Conservation (phyloP, 1,284 basidiomycete genomes). For the Gymnopus androsaceus region DNA sequence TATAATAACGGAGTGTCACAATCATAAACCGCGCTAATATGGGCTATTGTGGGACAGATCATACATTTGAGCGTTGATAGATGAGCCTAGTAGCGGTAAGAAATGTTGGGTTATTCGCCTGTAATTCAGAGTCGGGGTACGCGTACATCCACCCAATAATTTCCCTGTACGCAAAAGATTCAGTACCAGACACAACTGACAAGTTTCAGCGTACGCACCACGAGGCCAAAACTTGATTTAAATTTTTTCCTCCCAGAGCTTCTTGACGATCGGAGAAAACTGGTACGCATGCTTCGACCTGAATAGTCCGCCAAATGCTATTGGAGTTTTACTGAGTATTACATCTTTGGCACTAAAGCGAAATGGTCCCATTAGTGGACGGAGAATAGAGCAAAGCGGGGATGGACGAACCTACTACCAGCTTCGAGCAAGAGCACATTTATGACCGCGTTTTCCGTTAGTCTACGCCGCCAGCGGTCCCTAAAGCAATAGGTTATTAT, state of each 20-base stretch:
- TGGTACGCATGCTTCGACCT: conserved; percentile 49
- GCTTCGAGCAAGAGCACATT: conserved; percentile 67
- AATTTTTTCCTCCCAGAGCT: conserved; percentile 41
- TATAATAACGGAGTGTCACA: conserved; percentile 27
- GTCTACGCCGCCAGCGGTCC: conserved; percentile 63
- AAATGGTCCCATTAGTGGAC: background rate
- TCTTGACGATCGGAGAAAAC: conserved; percentile 60
- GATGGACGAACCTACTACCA: conserved; percentile 53
- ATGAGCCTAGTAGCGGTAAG: conserved; percentile 45
- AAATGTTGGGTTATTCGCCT: conserved; percentile 1
- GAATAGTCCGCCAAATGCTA: conserved; percentile 43
- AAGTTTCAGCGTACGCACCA: conserved; percentile 39
- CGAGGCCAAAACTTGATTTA: conserved; percentile 60
- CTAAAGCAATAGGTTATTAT: conserved; percentile 32
- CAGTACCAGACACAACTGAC: background rate
- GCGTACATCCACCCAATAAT: conserved; percentile 69
- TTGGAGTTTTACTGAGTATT: conserved; percentile 41
- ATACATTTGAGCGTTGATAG: conserved; percentile 68
- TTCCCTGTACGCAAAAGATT: conserved; percentile 42
- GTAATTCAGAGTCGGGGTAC: background rate
- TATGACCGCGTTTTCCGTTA: conserved; percentile 59
- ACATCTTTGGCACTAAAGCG: conserved; percentile 38
- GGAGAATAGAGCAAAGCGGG: conserved; percentile 3
- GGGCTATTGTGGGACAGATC: conserved; percentile 13
- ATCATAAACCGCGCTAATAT: background rate